Evolutionary conservation across 2,329 filamentous ascomycete genomes (phyloP), one percentile per base, ranked within the genome.

Genomic region (Sphaerostilbella broomeana): DNA sequence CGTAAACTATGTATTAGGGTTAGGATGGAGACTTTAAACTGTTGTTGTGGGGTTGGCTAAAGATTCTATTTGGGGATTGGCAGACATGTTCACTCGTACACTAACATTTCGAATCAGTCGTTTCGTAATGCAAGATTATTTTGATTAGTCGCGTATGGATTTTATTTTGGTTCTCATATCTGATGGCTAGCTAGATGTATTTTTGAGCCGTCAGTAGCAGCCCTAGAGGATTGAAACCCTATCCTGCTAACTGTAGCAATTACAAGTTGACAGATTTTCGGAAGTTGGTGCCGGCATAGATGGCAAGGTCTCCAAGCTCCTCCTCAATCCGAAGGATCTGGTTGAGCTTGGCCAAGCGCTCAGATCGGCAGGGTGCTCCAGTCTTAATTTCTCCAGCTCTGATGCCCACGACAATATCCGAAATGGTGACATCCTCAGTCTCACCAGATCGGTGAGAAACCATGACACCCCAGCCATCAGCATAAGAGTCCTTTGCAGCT

Each of bases 251-350:
- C 6, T 11, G 29, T 18, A 22, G 22, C 29, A 38, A 38, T 80
- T 86, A 94, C 69, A 95, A 68, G 74, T 86, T 89, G 59, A 95
- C 83, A 49, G 90, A 72, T 56, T 71, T 88, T 73, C 90, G 85
- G 86, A 97, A 98, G 63, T 87, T 88, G 61, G 75, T 70, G 55
- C 92, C 92, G 55, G 90, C 89, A 65, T 90, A 98, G 69, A 97
- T 62, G 55, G 90, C 92, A 58, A 92, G 83, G 58, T 81, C 77
- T 57, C 89, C 89, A 51, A 98, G 84, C 78, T 98, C 92, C 76
- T 98, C 92, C 80, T 98, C 92, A 58, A 98, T 98, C 63, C 92
- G 87, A 62, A 98, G 85, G 61, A 98, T 95, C 78, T 98, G 92
- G 85, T 98, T 98, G 64, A 98, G 86, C 81, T 98, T 98, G 68